Conservation (phyloP, 441 rosid species). For the Biscutella auriculata region DNA sequence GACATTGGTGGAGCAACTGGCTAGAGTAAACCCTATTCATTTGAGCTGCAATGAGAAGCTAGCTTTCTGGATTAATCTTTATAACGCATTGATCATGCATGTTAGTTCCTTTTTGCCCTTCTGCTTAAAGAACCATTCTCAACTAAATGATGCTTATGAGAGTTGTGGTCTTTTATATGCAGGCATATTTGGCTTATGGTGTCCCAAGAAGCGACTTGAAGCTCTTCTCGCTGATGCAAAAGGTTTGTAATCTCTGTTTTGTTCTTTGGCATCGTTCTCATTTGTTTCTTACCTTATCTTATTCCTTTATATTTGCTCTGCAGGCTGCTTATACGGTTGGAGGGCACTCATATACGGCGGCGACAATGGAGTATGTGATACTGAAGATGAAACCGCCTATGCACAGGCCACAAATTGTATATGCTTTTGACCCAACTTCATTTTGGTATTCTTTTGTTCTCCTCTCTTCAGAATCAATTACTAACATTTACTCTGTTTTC, state of each 20-base stretch:
- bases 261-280: not conserved
- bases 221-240: conserved; percentile 83
- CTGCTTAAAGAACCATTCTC: conserved; percentile 2
- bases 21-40: conserved; percentile 54
- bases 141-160: not conserved
- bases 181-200: conserved; percentile 91
- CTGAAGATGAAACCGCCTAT: conserved; percentile 85
- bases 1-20: conserved; percentile 43
- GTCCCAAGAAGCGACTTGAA: conserved; percentile 79
- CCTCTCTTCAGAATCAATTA: not conserved
- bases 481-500: not conserved
- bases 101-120: conserved; percentile 27
- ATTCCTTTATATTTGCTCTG: not conserved
- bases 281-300: not conserved
- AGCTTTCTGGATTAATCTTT: conserved; percentile 67
- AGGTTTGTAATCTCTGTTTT: conserved; percentile 30
- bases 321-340: conserved; percentile 90
- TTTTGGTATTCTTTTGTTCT: not conserved
- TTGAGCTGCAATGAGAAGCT: conserved; percentile 56
- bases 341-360: conserved; percentile 74
- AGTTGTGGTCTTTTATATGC: conserved; percentile 3
- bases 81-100: conserved; percentile 67
- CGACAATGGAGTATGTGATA: conserved; percentile 59
- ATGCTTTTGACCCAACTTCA: conserved; percentile 13
- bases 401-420: conserved; percentile 79